Percentiles rank a stretch among this genome's conserved stretches.
Evolutionary conservation across 345 rosid species (phyloP).

Genomic region (rapeseed (Brassica napus)): Da-Ae NC_063452.1:8630501-8631000

Average conservation of each 20-base stretch:
- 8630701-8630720: constrained; percentile 82
- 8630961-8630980: constrained; percentile 81
- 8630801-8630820: constrained; percentile 93
- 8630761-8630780: constrained; percentile 63
- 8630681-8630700: constrained; percentile 77
- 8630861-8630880: constrained; percentile 99
- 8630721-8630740: constrained; percentile 65
- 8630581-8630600: constrained; percentile 14
- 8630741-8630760: constrained; percentile 56
- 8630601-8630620: constrained; percentile 18
- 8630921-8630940: constrained; percentile 76
- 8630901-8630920: constrained; percentile 82
- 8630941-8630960: constrained; percentile 85
- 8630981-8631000: constrained; percentile 87
- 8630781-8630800: constrained; percentile 83
- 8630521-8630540: constrained; percentile 15
- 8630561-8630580: constrained; percentile 18
- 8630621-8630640: neutral
- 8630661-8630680: constrained; percentile 77
- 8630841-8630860: constrained; percentile 95
- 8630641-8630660: constrained; percentile 86
- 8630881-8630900: constrained; percentile 99
- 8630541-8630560: neutral
- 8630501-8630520: neutral
- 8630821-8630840: constrained; percentile 84